Percentiles rank a stretch among this genome's conserved stretches.
These are phyloP conservation scores for Ligustrum vulgare DNA, from an alignment of 257 asterid genomes.

Conservation along the genomic window DNA sequence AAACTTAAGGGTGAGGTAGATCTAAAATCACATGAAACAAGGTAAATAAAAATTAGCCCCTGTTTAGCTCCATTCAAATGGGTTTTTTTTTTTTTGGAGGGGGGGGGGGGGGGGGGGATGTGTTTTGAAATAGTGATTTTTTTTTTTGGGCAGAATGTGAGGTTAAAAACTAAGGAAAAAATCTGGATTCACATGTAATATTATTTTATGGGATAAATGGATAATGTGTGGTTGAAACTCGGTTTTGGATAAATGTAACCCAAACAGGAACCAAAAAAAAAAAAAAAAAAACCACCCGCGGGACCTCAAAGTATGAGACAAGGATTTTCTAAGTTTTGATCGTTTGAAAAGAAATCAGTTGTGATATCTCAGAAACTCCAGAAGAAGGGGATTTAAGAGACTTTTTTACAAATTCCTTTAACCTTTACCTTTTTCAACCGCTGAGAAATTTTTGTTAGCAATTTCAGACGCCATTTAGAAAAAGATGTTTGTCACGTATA, in stretches of 20 bases:
- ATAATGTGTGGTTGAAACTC: too few relatives aligned
- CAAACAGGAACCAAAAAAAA: too few relatives aligned
- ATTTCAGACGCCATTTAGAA: background rate
- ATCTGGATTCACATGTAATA: too few relatives aligned
- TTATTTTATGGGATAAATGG: too few relatives aligned
- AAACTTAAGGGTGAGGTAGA: background rate
- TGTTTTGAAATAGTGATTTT: too few relatives aligned
- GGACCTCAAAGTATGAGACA: background rate
- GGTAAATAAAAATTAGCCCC: background rate
- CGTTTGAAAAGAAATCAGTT: background rate
- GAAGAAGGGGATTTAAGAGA: background rate
- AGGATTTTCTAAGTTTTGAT: background rate
- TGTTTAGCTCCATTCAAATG: too few relatives aligned
- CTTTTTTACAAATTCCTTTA: slow-evolving; percentile 6
- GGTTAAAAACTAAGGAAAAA: too few relatives aligned
- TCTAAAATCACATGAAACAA: background rate
- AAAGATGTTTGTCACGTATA: background rate
- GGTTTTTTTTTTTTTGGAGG: too few relatives aligned
- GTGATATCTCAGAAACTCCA: background rate
- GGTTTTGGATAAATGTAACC: too few relatives aligned
- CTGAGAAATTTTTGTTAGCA: background rate
- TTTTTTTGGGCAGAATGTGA: too few relatives aligned
- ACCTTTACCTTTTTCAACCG: background rate
- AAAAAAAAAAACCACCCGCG: background rate
- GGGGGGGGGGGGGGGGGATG: too few relatives aligned